phyloP scores from a whole-genome alignment of 192 early-diverging fungal species.

The Coemansia sp. region DNA sequence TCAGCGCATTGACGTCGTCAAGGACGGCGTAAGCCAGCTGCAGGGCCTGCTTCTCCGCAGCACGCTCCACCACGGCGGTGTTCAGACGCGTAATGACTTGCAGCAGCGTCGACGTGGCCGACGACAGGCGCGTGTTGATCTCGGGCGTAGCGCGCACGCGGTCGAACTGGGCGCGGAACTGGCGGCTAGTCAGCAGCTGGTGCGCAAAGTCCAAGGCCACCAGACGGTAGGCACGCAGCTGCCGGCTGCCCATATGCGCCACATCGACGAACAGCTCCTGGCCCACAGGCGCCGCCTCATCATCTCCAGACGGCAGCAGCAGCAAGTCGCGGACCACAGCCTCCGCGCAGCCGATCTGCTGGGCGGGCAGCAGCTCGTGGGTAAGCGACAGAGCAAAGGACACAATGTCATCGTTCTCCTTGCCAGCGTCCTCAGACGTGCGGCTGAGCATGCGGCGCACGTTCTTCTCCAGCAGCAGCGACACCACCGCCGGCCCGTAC shows the following conservation, averaged over 20 bases:
- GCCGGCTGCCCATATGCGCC: constrained; percentile 22
- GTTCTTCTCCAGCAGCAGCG: constrained; percentile 75
- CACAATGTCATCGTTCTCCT: constrained; percentile 65
- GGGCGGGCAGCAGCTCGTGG: constrained; percentile 65
- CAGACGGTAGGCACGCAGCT: constrained; percentile 47
- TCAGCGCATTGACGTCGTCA: constrained; percentile 72
- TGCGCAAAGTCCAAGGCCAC: constrained; percentile 51
- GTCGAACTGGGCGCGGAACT: constrained; percentile 24
- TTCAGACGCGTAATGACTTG: constrained; percentile 27
- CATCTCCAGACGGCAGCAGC: constrained; percentile 53
- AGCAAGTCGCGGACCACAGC: constrained; percentile 62
- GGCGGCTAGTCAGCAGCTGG: constrained; percentile 49
- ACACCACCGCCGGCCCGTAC: constrained; percentile 73
- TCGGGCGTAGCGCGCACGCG: constrained; percentile 9
- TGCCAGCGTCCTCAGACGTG: constrained; percentile 43
- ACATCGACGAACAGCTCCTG: constrained; percentile 22
- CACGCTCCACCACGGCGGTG: constrained; percentile 20
- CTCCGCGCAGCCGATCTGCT: constrained; percentile 69
- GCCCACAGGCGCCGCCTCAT: not conserved
- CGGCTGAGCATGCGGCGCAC: constrained; percentile 51
- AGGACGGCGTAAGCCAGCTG: constrained; percentile 70
- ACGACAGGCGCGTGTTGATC: constrained; percentile 21
- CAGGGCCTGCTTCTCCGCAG: constrained; percentile 48
- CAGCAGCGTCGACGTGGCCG: constrained; percentile 23
- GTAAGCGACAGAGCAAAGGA: constrained; percentile 78